Evolutionary conservation across 148 eudicot species (phyloP), one percentile per base, ranked within the genome.

Genomic region (Amaranthus palmeri): DNA sequence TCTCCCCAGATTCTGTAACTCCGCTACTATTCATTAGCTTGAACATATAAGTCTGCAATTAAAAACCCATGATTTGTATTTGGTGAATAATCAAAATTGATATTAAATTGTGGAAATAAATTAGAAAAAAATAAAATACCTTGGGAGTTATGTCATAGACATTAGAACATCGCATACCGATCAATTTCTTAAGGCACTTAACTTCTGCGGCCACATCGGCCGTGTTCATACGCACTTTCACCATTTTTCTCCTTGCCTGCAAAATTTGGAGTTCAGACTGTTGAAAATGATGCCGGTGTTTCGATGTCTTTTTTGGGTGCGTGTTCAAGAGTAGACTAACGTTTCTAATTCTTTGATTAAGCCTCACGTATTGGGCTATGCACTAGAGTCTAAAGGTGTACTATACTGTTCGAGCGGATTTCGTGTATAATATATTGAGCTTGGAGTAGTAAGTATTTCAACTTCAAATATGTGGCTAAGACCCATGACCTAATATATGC

Each of bases 201-300:
- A 95, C 97, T 85, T 95, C 97, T 8, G 97, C 98, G 79, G 98
- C 97, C 71, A 95, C 98, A 68, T 95, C 98, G 54, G 98, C 98
- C 67, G 98, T 95, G 89, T 95, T 95, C 98, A 95, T 95, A 12
- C 98, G 97, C 5, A 95, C 97, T 76, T 95, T 95, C 89, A 95
- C 98, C 98, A 95, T 95, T 17, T 41, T 59, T 67, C 48, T 42
- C 43, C 36, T 25, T 25, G 36, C 2, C 36, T 25, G 36, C 36
- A 25, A 25, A 25, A 25, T 25, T 25, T 25, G 36, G 36, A 25
- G 36, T 25, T 25, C 36, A 25, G 36, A 25, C 36, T 25, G 36
- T 25, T 25, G 36, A 25, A 25, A 25, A 25, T 25, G 36, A 25
- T 25, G 36, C 36, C 36, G 36, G 36, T 25, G 36, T 25, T 25